Conservation (phyloP, 2,329 filamentous ascomycete genomes). For the Emergomyces africanus region DNA sequence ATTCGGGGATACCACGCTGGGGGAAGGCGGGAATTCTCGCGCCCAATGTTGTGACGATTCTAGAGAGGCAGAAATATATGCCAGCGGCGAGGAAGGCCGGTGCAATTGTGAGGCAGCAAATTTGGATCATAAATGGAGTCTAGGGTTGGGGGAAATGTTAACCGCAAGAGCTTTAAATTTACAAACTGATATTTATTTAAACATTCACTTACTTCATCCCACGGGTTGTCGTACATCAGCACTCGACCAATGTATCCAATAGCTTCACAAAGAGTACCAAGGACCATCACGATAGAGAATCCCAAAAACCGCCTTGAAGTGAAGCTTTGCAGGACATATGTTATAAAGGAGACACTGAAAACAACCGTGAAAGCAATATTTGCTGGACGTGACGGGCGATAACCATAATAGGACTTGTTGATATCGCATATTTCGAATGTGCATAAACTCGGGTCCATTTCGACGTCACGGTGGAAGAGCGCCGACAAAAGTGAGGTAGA, state of each 20-base stretch:
- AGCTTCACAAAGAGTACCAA: slow-evolving; percentile 44
- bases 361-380: slow-evolving; percentile 6
- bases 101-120: slow-evolving; percentile 47
- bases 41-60: slow-evolving; percentile 25
- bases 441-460: slow-evolving; percentile 1
- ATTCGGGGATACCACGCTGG: slow-evolving; percentile 23
- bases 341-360: slow-evolving; percentile 6
- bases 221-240: slow-evolving; percentile 40
- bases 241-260: slow-evolving; percentile 49
- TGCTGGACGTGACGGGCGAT: slow-evolving; percentile 8
- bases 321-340: slow-evolving; percentile 6
- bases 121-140: slow-evolving; percentile 20
- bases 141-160: slow-evolving; percentile 14
- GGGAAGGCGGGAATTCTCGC: slow-evolving; percentile 21
- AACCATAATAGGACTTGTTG: slow-evolving; percentile 6
- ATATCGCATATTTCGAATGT: slow-evolving; percentile 11
- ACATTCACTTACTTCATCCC: slow-evolving; percentile 7
- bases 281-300: slow-evolving; percentile 34
- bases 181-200: neutral
- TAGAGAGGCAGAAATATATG: slow-evolving; percentile 48
- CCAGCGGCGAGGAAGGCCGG: slow-evolving; percentile 53
- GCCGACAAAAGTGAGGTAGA: neutral
- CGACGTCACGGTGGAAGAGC: neutral
- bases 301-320: slow-evolving; percentile 5
- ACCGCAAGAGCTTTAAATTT: neutral